These are phyloP conservation scores for Medicago ruthenica DNA, from an alignment of 306 rosid species.

Conservation along the genomic window DNA sequence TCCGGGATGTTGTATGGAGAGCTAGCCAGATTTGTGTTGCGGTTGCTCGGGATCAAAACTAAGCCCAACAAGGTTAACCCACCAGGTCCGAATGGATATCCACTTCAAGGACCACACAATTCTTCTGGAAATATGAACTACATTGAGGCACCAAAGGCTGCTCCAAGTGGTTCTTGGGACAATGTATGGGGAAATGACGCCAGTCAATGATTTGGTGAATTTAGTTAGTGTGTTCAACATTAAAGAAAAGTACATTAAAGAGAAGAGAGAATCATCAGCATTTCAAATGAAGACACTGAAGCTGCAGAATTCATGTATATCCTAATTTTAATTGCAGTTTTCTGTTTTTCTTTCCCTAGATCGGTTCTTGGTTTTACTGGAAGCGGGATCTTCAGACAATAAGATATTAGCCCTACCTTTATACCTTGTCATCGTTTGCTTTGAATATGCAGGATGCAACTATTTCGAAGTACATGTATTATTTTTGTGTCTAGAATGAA, in stretches of 20 bases:
- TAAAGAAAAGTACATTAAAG: conserved; percentile 40
- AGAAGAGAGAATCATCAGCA: conserved; percentile 38
- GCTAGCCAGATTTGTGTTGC: conserved; percentile 86
- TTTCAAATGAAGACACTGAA: conserved; percentile 22
- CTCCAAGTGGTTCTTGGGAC: conserved; percentile 86
- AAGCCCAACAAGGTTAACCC: conserved; percentile 58
- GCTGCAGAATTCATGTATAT: conserved; percentile 33
- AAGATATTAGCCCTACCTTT: conserved; percentile 28
- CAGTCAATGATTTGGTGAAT: conserved; percentile 45
- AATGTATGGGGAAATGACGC: conserved; percentile 78
- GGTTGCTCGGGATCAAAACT: conserved; percentile 75
- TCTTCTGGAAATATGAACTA: conserved; percentile 52
- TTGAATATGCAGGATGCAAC: conserved; percentile 28
- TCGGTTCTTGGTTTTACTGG: conserved; percentile 31
- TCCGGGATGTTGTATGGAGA: conserved; percentile 90
- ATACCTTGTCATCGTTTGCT: conserved; percentile 39
- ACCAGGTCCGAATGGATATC: conserved; percentile 68
- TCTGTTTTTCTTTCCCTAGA: conserved; percentile 31
- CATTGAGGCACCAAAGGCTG: conserved; percentile 72
- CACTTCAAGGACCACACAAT: conserved; percentile 55
- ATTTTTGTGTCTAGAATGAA: conserved; percentile 14
- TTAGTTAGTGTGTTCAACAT: conserved; percentile 34
- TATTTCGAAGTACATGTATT: conserved; percentile 28
- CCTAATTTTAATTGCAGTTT: conserved; percentile 31
- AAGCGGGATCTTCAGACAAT: conserved; percentile 35